A percentile compares a stretch with the other conserved stretches of the same genome.
Evolutionary conservation across 1,139 yeast species (phyloP).

Genomic region (Blastobotrys aristatus): DNA sequence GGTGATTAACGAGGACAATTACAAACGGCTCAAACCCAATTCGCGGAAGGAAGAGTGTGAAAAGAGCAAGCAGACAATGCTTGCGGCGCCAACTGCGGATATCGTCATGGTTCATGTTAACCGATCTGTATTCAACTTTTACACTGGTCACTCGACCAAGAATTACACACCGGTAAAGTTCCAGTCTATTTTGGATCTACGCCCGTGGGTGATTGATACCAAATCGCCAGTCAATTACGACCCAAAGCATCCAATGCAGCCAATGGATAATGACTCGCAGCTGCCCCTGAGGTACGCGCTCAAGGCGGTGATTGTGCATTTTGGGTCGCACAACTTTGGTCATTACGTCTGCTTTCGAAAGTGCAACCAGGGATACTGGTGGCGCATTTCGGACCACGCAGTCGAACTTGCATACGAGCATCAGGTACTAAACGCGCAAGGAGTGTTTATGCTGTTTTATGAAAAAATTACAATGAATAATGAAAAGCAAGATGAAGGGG

Average conservation of each 20-base stretch:
- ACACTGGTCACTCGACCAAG: slow-evolving; percentile 76
- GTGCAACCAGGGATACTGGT: slow-evolving; percentile 73
- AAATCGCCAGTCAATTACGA: slow-evolving; percentile 60
- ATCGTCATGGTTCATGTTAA: slow-evolving; percentile 80
- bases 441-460: slow-evolving; percentile 89
- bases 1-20: slow-evolving; percentile 74
- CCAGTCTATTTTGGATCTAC: slow-evolving; percentile 59
- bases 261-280: slow-evolving; percentile 10
- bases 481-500: neutral
- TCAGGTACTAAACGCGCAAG: slow-evolving; percentile 76
- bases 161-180: slow-evolving; percentile 78
- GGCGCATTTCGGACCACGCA: slow-evolving; percentile 89
- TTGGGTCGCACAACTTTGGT: slow-evolving; percentile 92
- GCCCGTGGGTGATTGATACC: slow-evolving; percentile 66
- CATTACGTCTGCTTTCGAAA: slow-evolving; percentile 87
- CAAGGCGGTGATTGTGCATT: slow-evolving; percentile 83
- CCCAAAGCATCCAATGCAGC: slow-evolving; percentile 63
- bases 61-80: slow-evolving; percentile 75
- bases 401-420: slow-evolving; percentile 74
- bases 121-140: slow-evolving; percentile 86
- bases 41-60: slow-evolving; percentile 70
- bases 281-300: slow-evolving; percentile 47
- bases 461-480: slow-evolving; percentile 39
- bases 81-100: slow-evolving; percentile 74
- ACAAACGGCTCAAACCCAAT: slow-evolving; percentile 66